These are phyloP conservation scores for Samsoniella hepiali DNA, from an alignment of 2,329 filamentous ascomycete genomes.

Conservation along the genomic window DNA sequence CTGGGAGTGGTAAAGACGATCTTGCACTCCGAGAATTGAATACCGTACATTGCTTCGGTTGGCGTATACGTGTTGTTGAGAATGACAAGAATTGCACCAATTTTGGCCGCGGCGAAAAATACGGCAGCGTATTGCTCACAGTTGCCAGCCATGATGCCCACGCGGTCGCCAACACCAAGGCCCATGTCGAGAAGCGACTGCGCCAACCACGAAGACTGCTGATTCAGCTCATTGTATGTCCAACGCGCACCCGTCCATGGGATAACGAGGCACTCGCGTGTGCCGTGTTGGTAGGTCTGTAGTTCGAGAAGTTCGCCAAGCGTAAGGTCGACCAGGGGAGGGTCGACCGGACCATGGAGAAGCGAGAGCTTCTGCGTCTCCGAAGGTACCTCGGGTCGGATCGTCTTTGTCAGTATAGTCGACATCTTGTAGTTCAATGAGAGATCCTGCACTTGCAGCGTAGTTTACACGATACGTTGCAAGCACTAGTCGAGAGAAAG, in stretches of 20 bases:
- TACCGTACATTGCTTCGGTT: conserved; percentile 66
- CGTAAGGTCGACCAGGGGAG: conserved; percentile 67
- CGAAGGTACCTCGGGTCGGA: conserved; percentile 29
- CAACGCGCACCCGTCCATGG: conserved; percentile 74
- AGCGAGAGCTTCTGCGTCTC: conserved; percentile 49
- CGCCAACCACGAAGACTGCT: conserved; percentile 59
- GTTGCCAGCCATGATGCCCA: conserved; percentile 76
- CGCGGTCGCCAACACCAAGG: conserved; percentile 64
- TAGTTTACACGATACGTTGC: background rate
- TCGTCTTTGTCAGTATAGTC: conserved; percentile 25
- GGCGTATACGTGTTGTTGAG: conserved; percentile 81
- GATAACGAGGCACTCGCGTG: conserved; percentile 66
- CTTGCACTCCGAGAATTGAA: conserved; percentile 69
- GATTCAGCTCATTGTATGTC: conserved; percentile 65
- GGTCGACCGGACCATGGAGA: conserved; percentile 65
- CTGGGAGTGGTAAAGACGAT: conserved; percentile 68
- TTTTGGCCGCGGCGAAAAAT: conserved; percentile 67
- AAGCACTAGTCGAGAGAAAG: background rate
- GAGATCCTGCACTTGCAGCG: background rate
- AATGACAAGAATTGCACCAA: conserved; percentile 69
- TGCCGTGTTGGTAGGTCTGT: conserved; percentile 63
- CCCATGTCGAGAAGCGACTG: conserved; percentile 65
- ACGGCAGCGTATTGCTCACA: conserved; percentile 76
- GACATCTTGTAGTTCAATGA: background rate
- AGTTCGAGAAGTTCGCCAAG: conserved; percentile 70